These are phyloP conservation scores for Podila clonocystis DNA, from an alignment of 192 early-diverging fungal species.

Conservation along the genomic window DNA sequence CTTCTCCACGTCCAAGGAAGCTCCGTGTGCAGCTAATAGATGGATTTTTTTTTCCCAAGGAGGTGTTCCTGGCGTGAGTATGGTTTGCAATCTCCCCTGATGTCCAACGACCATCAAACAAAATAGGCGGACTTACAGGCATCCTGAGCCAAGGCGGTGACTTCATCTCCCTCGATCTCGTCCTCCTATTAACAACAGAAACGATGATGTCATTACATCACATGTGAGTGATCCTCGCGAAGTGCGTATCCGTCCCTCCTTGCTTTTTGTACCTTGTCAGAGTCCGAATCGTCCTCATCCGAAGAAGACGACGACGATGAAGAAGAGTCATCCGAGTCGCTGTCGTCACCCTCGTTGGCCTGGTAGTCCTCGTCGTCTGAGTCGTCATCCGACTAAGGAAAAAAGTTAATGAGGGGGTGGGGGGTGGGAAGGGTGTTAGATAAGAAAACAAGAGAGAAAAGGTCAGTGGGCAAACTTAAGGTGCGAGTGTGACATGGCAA, in stretches of 20 bases:
- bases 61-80: no score
- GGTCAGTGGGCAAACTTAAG: not conserved
- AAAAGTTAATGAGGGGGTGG: no score
- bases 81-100: not conserved
- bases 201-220: not conserved
- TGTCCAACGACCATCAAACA: not conserved
- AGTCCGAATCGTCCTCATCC: slow-evolving; percentile 4
- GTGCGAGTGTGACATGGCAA: no score
- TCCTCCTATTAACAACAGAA: slow-evolving; percentile 5
- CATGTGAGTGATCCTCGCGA: no score
- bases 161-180: slow-evolving; percentile 26
- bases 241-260: slow-evolving; percentile 3
- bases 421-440: no score
- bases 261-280: slow-evolving; percentile 18
- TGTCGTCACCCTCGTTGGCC: slow-evolving; percentile 4
- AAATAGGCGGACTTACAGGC: slow-evolving; percentile 16
- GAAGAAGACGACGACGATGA: slow-evolving; percentile 24
- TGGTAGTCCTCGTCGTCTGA: slow-evolving; percentile 37
- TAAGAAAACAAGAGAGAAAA: not conserved
- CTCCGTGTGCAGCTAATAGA: slow-evolving; percentile 12
- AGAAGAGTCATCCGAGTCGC: not conserved
- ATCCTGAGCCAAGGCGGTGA: slow-evolving; percentile 26
- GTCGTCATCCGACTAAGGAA: slow-evolving; percentile 36
- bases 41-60: no score
- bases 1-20: slow-evolving; percentile 17